Conservation (phyloP, 202 grass and related monocot species). For the Schoenoplectus triqueter region DNA sequence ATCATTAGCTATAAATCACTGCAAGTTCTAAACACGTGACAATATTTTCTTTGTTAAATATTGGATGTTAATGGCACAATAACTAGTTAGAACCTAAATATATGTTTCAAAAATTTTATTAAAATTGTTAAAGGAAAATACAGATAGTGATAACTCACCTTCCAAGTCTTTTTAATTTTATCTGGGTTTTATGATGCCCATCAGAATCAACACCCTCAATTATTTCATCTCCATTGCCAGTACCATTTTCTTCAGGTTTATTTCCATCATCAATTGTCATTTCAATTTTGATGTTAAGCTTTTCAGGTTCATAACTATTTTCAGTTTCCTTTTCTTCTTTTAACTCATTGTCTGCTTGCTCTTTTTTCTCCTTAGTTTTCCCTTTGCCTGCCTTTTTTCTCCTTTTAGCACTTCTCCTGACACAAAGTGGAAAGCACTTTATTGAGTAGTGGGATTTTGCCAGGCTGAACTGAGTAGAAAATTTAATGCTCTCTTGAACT, state of each 20-base stretch:
- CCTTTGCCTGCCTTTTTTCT: neutral
- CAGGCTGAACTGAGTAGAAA: neutral
- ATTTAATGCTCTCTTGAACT: neutral
- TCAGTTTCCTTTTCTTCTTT: neutral
- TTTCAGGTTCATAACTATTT: slow-evolving; percentile 15
- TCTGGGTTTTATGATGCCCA: neutral
- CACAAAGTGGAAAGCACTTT: neutral
- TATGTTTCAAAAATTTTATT: neutral
- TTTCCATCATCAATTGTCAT: neutral
- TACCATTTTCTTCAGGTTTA: slow-evolving; percentile 7
- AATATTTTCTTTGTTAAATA: neutral
- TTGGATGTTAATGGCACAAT: neutral
- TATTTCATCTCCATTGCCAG: neutral
- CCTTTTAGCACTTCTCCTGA: neutral
- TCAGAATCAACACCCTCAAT: neutral
- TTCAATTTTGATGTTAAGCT: neutral
- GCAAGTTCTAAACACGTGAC: no score
- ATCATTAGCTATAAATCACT: neutral
- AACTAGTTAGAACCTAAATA: neutral
- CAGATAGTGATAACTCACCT: neutral
- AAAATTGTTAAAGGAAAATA: no score
- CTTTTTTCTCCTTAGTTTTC: neutral
- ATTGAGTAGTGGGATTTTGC: neutral
- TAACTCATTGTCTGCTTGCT: neutral
- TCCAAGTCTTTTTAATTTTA: neutral